Conservation (phyloP, 139 green algal genomes). For the Volvox africanus region DNA sequence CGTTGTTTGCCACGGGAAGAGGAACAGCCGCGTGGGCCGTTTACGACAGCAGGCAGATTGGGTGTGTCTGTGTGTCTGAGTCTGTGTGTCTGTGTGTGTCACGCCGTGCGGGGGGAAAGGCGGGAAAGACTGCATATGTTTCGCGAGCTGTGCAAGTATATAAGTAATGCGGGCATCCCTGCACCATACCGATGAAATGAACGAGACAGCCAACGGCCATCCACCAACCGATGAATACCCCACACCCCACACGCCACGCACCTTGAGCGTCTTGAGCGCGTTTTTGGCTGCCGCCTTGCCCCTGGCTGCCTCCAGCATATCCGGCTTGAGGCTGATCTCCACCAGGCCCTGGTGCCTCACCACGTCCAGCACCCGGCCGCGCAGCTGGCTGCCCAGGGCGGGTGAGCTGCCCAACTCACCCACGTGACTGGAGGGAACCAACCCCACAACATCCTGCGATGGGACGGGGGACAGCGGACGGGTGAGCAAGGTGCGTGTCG, state of each 20-base stretch:
- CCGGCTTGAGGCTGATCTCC: conserved; percentile 35
- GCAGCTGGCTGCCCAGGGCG: conserved; percentile 21
- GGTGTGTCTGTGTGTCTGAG: too few species aligned
- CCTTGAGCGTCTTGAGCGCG: conserved; percentile 31
- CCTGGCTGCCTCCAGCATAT: conserved; percentile 21
- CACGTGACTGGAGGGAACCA: conserved; percentile 19
- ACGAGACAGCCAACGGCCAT: background rate
- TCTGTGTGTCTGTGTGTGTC: too few species aligned
- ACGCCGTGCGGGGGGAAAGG: too few species aligned
- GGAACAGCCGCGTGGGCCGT: too few species aligned
- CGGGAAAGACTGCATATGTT: too few species aligned
- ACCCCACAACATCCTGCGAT: conserved; percentile 52
- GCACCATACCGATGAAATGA: background rate
- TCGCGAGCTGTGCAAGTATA: background rate
- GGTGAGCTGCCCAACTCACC: background rate
- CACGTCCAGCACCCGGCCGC: conserved; percentile 79
- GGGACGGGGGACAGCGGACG: background rate
- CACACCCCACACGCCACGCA: background rate
- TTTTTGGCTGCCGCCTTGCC: background rate
- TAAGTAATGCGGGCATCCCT: background rate
- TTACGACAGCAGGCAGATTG: too few species aligned
- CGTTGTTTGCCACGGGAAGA: too few species aligned
- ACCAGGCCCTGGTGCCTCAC: conserved; percentile 42
- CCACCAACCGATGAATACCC: background rate
- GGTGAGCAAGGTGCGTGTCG: too few species aligned